Conservation (phyloP, 1,284 basidiomycete species). For the Pulchroboletus neoregius region DNA sequence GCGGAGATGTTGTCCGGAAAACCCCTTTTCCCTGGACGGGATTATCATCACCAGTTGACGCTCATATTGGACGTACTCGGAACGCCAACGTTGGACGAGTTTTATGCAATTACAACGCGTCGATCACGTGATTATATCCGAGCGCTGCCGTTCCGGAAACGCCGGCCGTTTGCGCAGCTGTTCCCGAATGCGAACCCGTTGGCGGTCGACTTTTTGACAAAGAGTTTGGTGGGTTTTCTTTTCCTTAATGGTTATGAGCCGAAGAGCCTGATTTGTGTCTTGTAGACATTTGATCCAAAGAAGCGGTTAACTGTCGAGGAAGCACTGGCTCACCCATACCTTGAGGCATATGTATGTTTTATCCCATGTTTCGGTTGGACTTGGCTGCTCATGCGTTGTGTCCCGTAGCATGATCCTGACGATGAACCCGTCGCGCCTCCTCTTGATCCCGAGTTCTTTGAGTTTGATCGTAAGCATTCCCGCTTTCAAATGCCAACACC, state of each 20-base stretch:
- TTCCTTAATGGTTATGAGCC: background rate
- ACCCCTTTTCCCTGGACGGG: slow-evolving; percentile 93
- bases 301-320: slow-evolving; percentile 91
- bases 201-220: slow-evolving; percentile 90
- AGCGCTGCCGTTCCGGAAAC: slow-evolving; percentile 83
- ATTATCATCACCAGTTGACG: slow-evolving; percentile 93
- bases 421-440: slow-evolving; percentile 92
- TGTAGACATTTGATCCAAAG: slow-evolving; percentile 85
- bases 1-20: slow-evolving; percentile 96
- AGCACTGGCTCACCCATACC: slow-evolving; percentile 87
- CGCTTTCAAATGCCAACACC: background rate
- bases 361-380: background rate
- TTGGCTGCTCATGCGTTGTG: slow-evolving; percentile 6
- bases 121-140: slow-evolving; percentile 89
- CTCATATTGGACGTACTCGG: slow-evolving; percentile 90
- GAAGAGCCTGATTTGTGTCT: slow-evolving; percentile 4
- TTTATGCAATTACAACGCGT: slow-evolving; percentile 84
- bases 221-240: slow-evolving; percentile 68
- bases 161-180: slow-evolving; percentile 68
- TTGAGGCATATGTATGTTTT: slow-evolving; percentile 80
- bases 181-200: slow-evolving; percentile 85
- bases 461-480: slow-evolving; percentile 65
- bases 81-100: slow-evolving; percentile 89
- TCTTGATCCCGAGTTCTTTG: slow-evolving; percentile 88
- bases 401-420: slow-evolving; percentile 75